Evolutionary conservation across 257 asterid genomes (phyloP), one percentile per base, ranked within the genome.

Genomic region (Coffea canephora): DNA sequence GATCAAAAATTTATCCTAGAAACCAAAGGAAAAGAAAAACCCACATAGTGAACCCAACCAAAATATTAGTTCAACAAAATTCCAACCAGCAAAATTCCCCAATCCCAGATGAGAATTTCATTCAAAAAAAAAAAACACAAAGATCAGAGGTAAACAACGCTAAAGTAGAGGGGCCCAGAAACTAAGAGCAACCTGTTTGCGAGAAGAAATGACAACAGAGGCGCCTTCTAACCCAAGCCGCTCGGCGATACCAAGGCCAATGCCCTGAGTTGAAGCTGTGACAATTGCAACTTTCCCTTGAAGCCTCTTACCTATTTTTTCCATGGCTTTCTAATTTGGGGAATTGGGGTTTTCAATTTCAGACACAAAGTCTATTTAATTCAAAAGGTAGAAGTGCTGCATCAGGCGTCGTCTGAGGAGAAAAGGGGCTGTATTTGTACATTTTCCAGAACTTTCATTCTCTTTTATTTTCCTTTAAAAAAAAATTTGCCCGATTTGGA

Each of bases 231-330:
- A 83, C 78, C 93, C 97, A 41, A 95, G 93, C 7, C 99, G 93
- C 83, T 89, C 94, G 21, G 99, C 99, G 77, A 95, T 91, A 78
- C 81, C 88, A 84, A 90, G 91, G 76, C 98, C 99, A 81, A 95
- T 95, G 71, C 99, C 98, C 86, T 93, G 98, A 66, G 98, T 93
- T n/a, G 98, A 93, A 85, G 98, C 98, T 13, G 99, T 93, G 49
- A 95, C 90, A 9, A 95, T 89, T 31, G 91, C 93, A 41, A 95
- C 97, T 85, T 95, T 95, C 14, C 94, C 97, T 76, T 80, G 83
- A 81, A 93, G 91, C 87, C 98, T 88, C 84, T 78, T 85, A 19
- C 95, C 93, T 3, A 87, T 79, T 61, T 86, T 85, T 82, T 45
- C 82, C 84, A 80, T 77, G 69, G 27, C 43, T 34, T 8, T 31